These are phyloP conservation scores for Ophiobolus disseminans DNA, from an alignment of 2,329 filamentous ascomycete genomes.

Conservation along the genomic window DNA sequence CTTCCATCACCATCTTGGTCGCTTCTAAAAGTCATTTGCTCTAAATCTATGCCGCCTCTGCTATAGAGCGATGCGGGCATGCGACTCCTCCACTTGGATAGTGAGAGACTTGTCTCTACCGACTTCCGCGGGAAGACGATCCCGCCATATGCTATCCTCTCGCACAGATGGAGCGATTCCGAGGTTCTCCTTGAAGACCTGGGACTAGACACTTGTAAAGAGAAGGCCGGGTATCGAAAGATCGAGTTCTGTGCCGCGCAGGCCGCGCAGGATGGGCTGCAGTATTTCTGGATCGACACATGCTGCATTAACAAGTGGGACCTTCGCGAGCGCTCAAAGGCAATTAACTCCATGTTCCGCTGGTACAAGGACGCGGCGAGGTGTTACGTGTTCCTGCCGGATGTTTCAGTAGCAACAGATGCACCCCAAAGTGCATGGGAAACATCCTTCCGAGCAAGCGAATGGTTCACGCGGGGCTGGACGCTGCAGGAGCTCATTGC, in stretches of 20 bases:
- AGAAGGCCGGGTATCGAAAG: neutral
- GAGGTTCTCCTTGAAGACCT: neutral
- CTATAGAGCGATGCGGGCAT: too few species aligned
- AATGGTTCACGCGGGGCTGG: conserved; percentile 4
- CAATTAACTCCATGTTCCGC: neutral
- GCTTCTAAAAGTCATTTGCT: neutral
- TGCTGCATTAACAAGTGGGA: conserved; percentile 32
- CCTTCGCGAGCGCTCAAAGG: neutral
- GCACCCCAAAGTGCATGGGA: neutral
- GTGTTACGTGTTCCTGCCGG: neutral
- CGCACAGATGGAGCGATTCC: neutral
- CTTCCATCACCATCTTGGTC: neutral
- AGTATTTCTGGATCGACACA: conserved; percentile 33
- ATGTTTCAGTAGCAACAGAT: neutral
- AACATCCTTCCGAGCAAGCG: conserved; percentile 17
- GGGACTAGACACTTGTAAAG: neutral
- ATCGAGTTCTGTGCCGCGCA: conserved; percentile 20
- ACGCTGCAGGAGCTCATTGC: conserved; percentile 6
- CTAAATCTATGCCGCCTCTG: neutral
- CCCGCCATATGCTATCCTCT: neutral
- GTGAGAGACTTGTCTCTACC: neutral
- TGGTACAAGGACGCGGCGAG: neutral
- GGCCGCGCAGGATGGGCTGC: conserved; percentile 23
- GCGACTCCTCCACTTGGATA: neutral
- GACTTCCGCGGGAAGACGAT: neutral